These are phyloP conservation scores for Sistotremastrum niveocremeum DNA, from an alignment of 768 basidiomycete species.

Conservation along the genomic window DNA sequence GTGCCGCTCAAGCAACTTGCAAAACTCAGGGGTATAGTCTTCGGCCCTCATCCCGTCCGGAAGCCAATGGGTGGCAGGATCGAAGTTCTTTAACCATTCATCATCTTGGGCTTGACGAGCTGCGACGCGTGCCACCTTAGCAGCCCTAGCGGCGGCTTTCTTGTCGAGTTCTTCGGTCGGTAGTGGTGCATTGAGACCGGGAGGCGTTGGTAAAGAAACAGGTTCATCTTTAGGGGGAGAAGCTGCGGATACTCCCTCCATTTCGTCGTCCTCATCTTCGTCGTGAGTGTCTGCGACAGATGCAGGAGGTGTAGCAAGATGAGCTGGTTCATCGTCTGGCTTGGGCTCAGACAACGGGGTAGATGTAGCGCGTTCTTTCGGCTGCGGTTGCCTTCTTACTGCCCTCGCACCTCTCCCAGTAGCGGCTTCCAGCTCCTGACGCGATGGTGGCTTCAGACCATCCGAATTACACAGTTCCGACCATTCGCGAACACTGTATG, in stretches of 20 bases:
- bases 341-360: too few species aligned
- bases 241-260: conserved; percentile 9
- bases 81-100: conserved; percentile 56
- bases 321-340: too few species aligned
- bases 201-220: background rate
- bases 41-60: conserved; percentile 54
- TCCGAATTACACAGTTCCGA: conserved; percentile 59
- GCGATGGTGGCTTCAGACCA: conserved; percentile 59
- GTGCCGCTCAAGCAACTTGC: conserved; percentile 72
- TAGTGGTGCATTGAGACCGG: too few species aligned
- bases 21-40: conserved; percentile 85
- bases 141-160: conserved; percentile 34
- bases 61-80: conserved; percentile 65
- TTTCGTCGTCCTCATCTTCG: conserved; percentile 8
- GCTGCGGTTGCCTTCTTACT: conserved; percentile 23
- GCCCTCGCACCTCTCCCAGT: conserved; percentile 20
- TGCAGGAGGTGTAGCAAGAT: too few species aligned
- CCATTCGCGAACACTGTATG: conserved; percentile 84
- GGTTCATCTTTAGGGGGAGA: conserved; percentile 27
- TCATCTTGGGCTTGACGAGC: conserved; percentile 29
- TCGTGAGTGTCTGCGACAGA: too few species aligned
- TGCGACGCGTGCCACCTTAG: conserved; percentile 28
- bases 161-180: conserved; percentile 21
- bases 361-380: conserved; percentile 19
- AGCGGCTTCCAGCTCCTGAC: conserved; percentile 35